phyloP scores from a whole-genome alignment of 768 basidiomycete species.

The Boletus eberwhitei region DNA sequence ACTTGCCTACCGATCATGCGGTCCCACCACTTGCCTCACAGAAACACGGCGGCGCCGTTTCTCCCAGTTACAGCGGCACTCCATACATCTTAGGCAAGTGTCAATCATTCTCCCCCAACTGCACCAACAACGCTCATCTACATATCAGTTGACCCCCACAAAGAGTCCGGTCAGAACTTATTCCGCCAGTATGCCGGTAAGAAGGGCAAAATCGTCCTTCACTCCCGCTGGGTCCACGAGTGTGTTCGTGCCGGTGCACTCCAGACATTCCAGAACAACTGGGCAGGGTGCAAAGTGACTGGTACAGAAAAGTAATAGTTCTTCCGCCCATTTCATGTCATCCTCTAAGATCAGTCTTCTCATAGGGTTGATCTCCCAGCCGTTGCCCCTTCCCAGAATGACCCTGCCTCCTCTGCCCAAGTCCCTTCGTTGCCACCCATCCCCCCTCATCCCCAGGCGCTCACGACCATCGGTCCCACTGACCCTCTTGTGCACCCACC shows the following conservation, averaged over 20 bases:
- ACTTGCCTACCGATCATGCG: neutral
- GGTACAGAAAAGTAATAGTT: slow-evolving; percentile 65
- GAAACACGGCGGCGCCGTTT: slow-evolving; percentile 76
- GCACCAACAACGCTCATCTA: slow-evolving; percentile 1
- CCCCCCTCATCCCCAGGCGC: slow-evolving; percentile 26
- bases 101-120: slow-evolving; percentile 1
- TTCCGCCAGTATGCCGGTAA: slow-evolving; percentile 77
- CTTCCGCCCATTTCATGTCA: neutral
- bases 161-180: slow-evolving; percentile 75
- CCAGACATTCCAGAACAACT: slow-evolving; percentile 73
- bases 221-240: slow-evolving; percentile 71
- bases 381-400: slow-evolving; percentile 19
- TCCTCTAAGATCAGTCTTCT: neutral
- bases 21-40: slow-evolving; percentile 28
- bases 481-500: slow-evolving; percentile 31
- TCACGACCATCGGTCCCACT: slow-evolving; percentile 27
- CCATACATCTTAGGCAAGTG: slow-evolving; percentile 73
- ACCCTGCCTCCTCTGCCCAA: slow-evolving; percentile 24
- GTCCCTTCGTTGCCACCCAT: slow-evolving; percentile 26
- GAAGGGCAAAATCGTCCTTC: slow-evolving; percentile 75
- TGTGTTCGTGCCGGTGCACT: slow-evolving; percentile 67
- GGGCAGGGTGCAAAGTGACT: slow-evolving; percentile 78
- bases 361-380: slow-evolving; percentile 26
- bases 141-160: slow-evolving; percentile 68
- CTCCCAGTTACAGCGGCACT: slow-evolving; percentile 74